phyloP scores from a whole-genome alignment of 2,329 filamentous ascomycete species.

The Alternaria panax region DNA sequence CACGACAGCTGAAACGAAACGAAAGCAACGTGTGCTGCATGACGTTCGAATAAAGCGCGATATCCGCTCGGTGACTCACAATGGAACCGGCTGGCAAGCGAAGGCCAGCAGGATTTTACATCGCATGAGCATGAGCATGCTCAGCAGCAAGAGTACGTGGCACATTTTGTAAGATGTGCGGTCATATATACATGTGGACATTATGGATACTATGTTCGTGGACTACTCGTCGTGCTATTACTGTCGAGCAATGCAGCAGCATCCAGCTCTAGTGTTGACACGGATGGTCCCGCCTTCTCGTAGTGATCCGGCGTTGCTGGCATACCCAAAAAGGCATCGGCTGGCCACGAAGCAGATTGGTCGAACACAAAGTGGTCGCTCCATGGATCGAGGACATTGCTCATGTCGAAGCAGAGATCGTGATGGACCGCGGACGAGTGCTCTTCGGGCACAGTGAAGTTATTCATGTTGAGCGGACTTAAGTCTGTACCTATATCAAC shows the following conservation, averaged over 20 bases:
- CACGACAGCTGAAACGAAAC: background rate
- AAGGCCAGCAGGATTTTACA: background rate
- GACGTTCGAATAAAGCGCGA: background rate
- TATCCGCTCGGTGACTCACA: background rate
- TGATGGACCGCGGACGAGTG: slow-evolving; percentile 20
- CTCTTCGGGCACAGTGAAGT: slow-evolving; percentile 11
- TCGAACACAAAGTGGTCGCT: slow-evolving; percentile 12
- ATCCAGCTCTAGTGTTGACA: slow-evolving; percentile 29
- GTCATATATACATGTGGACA: background rate
- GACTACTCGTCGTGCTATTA: background rate
- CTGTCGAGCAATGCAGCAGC: slow-evolving; percentile 20
- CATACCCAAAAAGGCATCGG: slow-evolving; percentile 3
- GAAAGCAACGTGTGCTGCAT: background rate
- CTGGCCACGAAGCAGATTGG: background rate
- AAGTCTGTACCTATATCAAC: slow-evolving; percentile 31
- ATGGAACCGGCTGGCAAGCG: background rate
- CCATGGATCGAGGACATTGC: slow-evolving; percentile 23
- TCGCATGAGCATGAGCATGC: background rate
- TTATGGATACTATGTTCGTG: background rate
- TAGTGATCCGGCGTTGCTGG: background rate
- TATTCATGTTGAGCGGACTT: slow-evolving; percentile 10
- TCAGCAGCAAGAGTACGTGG: background rate
- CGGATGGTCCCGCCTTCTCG: slow-evolving; percentile 7
- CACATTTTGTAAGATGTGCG: background rate
- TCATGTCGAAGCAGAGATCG: slow-evolving; percentile 25